Conservation (phyloP, 1,139 yeast species). For the Arxiozyma bovina region DNA sequence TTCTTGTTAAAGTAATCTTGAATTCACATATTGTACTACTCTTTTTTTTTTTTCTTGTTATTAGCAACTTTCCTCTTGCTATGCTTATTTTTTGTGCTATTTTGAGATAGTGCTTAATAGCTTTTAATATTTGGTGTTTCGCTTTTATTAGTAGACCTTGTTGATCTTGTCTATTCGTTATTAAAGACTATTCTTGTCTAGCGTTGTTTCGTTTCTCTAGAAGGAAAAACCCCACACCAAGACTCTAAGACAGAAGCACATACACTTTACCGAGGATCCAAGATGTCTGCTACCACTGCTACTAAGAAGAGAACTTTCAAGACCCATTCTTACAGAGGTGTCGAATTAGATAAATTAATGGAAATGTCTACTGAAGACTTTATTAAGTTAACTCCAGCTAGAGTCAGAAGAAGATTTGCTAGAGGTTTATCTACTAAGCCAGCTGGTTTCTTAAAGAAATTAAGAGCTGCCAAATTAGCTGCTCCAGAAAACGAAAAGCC, state of each 20-base stretch:
- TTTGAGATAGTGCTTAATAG: too few relatives aligned
- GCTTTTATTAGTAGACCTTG: neutral
- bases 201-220: neutral
- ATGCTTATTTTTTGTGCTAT: too few relatives aligned
- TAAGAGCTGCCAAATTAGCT: conserved; percentile 94
- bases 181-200: too few relatives aligned
- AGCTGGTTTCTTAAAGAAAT: conserved; percentile 94
- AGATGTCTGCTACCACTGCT: conserved; percentile 33
- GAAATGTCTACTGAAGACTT: conserved; percentile 95
- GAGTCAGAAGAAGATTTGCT: conserved; percentile 99
- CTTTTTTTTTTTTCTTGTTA: too few relatives aligned
- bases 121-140: too few relatives aligned
- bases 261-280: neutral
- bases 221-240: neutral
- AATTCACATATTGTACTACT: too few relatives aligned
- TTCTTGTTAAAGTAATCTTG: too few relatives aligned
- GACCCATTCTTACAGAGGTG: conserved; percentile 98
- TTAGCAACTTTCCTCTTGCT: too few relatives aligned
- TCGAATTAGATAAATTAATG: conserved; percentile 89
- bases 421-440: conserved; percentile 96
- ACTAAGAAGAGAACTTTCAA: conserved; percentile 90
- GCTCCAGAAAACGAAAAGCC: conserved; percentile 95
- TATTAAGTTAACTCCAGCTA: conserved; percentile 92
- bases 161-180: too few relatives aligned
- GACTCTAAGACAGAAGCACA: neutral